Base-by-base conservation (phyloP, 345 rosid genomes). In the Gossypium bickii region DNA sequence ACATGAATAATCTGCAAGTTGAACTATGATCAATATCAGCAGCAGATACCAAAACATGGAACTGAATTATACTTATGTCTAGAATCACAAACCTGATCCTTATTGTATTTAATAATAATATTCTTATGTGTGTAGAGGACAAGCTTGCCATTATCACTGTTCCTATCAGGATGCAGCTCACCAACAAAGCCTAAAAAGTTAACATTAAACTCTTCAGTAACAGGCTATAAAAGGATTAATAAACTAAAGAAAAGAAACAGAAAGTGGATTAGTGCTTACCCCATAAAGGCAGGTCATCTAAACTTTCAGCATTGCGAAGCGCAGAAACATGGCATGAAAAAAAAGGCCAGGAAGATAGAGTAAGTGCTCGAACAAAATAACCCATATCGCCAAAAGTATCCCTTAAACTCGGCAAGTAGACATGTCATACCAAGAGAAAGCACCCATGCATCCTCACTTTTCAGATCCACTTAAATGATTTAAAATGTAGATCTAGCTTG, bases 221-320 rank as follows among this genome's bases (percentile, higher is more conserved):
- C 10, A 27, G 56, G 70, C 57, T 22, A 74, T 66, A 16, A 74
- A 62, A 41, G 57, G 43, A 79, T 11, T 38, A 2, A 11, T 3
- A 44, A 41, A 60, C 24, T 3, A 29, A 34, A 60, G 13, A 77
- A 48, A 27, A 10, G 45, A 12, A 17, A n/a, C 27, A 24, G 20
- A 44, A 43, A 70, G 44, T 64, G 51, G 16, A n/a, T 11, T 22
- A 70, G 59, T 45, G 17, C 95, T 82, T 92, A 94, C 98, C 94
- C 97, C 94, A 92, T 73, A 92, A 77, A 76, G 98, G 98, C 87
- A 94, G 86, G 80, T 94, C 97, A 83, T 94, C 98, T 94, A 93
- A 79, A 78, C 52, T 85, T 79, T 81, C 86, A 80, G 17, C 69
- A 84, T 78, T 76, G 74, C 43, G 68, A 70, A 45, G 74, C 74